Conservation (phyloP, 163 green algal genomes). For the Trebouxia gelatinosa region DNA sequence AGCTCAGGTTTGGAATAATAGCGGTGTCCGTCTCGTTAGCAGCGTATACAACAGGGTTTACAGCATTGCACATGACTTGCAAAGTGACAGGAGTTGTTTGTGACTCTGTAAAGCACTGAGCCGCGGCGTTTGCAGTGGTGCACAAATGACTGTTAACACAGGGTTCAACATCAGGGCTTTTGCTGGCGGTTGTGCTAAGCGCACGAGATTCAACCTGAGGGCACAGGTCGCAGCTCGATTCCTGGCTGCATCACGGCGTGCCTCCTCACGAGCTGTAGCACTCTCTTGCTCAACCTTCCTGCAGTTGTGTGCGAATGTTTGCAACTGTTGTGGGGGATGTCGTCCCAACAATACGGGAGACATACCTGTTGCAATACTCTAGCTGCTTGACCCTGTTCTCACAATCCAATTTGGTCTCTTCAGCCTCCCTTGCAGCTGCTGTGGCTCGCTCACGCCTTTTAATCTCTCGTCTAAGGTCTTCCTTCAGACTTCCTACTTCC, state of each 20-base stretch:
- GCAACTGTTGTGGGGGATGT: neutral
- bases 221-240: neutral
- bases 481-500: conserved; percentile 57
- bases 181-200: neutral
- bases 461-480: conserved; percentile 57
- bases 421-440: conserved; percentile 41
- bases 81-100: neutral
- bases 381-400: conserved; percentile 43
- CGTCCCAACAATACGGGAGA: neutral
- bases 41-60: neutral
- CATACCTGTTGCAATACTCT: conserved; percentile 53
- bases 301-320: neutral
- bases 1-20: neutral
- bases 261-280: conserved; percentile 35
- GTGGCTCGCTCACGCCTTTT: conserved; percentile 53
- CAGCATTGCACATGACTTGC: neutral
- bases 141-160: neutral
- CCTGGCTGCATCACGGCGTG: conserved; percentile 30
- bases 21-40: neutral
- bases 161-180: neutral
- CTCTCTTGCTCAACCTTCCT: neutral
- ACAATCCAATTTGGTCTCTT: conserved; percentile 20
- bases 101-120: neutral
- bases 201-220: neutral
- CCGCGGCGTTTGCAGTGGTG: neutral